Percentiles rank a stretch among this genome's conserved stretches.
phyloP scores from a whole-genome alignment of 768 basidiomycete species.

The Paxillus involutus region DNA sequence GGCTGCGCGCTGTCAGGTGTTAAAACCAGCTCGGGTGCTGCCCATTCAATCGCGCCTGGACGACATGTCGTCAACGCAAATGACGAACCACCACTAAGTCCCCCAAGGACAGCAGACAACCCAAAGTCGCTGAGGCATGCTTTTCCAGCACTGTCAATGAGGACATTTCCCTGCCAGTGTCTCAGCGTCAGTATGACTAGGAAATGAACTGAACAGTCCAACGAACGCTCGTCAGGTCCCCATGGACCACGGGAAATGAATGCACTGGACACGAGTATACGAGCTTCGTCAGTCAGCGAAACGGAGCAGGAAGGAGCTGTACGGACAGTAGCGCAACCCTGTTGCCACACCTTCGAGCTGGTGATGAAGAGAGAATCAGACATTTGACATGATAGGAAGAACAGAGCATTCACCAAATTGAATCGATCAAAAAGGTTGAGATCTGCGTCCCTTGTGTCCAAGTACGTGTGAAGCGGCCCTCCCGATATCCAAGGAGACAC shows the following conservation, averaged over 20 bases:
- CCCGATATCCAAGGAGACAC: conserved; percentile 17
- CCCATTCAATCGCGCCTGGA: neutral
- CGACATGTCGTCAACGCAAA: neutral
- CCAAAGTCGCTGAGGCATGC: conserved; percentile 1
- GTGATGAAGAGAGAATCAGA: neutral
- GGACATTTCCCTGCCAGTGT: neutral
- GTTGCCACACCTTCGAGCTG: neutral
- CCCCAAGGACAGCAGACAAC: neutral
- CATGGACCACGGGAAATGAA: neutral
- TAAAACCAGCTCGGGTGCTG: neutral
- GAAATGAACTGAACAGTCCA: neutral
- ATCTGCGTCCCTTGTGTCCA: neutral
- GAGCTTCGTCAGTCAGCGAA: neutral
- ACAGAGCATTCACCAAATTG: neutral
- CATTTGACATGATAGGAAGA: neutral
- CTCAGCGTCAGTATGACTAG: neutral
- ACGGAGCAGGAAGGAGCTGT: neutral
- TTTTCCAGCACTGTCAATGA: neutral
- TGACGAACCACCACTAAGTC: neutral
- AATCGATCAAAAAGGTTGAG: neutral
- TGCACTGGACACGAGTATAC: neutral
- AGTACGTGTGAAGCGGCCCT: conserved; percentile 9
- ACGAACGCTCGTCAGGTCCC: neutral
- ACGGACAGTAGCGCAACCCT: neutral
- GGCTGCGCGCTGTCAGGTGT: neutral